Evolutionary conservation across 1,139 yeast genomes (phyloP).

Genomic region (Petasospora fabianii): DNA sequence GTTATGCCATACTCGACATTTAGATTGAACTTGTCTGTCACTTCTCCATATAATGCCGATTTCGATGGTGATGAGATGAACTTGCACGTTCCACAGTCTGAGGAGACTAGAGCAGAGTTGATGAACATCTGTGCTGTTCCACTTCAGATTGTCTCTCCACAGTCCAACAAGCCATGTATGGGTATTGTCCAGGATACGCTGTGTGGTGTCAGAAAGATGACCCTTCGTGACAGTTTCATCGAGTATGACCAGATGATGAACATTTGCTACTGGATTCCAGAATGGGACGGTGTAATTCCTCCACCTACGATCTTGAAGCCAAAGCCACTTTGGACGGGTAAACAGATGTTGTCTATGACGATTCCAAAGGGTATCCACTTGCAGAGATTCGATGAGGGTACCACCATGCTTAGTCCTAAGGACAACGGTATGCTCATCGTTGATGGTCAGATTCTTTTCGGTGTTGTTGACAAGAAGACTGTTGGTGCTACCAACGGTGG

Average conservation of each 20-base stretch:
- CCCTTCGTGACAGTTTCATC: conserved; percentile 81
- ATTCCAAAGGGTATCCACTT: conserved; percentile 95
- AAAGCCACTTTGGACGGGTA: conserved; percentile 96
- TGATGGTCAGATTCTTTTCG: conserved; percentile 68
- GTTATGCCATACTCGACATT: conserved; percentile 99
- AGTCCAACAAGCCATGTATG: conserved; percentile 98
- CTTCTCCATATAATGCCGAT: conserved; percentile 99
- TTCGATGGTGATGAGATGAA: conserved; percentile 99
- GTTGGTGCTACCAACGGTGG: conserved; percentile 99
- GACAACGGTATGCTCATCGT: conserved; percentile 41
- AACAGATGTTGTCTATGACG: conserved; percentile 87
- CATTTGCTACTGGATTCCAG: conserved; percentile 95
- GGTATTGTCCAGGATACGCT: conserved; percentile 99
- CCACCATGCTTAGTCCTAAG: conserved; percentile 74
- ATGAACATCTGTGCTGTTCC: conserved; percentile 97
- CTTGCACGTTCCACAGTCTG: conserved; percentile 98
- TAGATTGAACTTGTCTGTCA: conserved; percentile 92
- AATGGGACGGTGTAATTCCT: conserved; percentile 99
- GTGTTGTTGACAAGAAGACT: conserved; percentile 96
- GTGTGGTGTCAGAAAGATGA: conserved; percentile 95
- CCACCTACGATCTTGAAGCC: conserved; percentile 94
- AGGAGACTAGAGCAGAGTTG: conserved; percentile 95
- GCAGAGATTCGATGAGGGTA: conserved; percentile 88
- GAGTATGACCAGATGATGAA: conserved; percentile 96
- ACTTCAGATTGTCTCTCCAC: conserved; percentile 95